A percentile compares a stretch with the other conserved stretches of the same genome.
Conservation (phyloP, 495 filamentous ascomycete species). For the Trypethelium eluteriae region DNA sequence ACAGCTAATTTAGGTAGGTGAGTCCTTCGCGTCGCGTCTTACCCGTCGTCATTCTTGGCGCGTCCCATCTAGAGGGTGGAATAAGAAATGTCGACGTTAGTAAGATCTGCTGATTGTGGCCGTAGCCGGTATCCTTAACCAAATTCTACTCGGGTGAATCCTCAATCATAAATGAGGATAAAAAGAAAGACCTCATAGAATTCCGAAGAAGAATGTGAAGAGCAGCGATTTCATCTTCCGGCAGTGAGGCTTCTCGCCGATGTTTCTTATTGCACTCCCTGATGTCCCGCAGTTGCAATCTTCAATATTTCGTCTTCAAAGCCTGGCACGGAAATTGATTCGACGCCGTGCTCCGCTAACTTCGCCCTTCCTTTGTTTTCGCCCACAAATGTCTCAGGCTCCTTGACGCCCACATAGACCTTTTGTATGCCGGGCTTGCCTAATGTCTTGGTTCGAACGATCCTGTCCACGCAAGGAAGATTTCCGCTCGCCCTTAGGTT, state of each 20-base stretch:
- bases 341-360: conserved; percentile 66
- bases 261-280: no score
- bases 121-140: no score
- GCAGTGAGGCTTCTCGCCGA: no score
- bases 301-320: conserved; percentile 73
- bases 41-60: conserved; percentile 32
- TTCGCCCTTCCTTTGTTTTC: conserved; percentile 65
- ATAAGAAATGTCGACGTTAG: no score
- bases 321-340: conserved; percentile 61
- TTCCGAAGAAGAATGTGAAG: no score
- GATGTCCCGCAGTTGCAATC: conserved; percentile 74
- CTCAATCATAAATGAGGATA: no score
- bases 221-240: no score
- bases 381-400: conserved; percentile 82
- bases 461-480: conserved; percentile 71
- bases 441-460: conserved; percentile 48
- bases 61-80: no score
- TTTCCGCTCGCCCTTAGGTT: conserved; percentile 74
- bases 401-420: conserved; percentile 80
- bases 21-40: background rate
- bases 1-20: background rate
- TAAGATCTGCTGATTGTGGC: no score
- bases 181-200: no score
- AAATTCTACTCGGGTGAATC: no score
- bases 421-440: conserved; percentile 51